These are phyloP conservation scores for Solanum medicagineum DNA, from an alignment of 257 asterid genomes.

Conservation along the genomic window DNA sequence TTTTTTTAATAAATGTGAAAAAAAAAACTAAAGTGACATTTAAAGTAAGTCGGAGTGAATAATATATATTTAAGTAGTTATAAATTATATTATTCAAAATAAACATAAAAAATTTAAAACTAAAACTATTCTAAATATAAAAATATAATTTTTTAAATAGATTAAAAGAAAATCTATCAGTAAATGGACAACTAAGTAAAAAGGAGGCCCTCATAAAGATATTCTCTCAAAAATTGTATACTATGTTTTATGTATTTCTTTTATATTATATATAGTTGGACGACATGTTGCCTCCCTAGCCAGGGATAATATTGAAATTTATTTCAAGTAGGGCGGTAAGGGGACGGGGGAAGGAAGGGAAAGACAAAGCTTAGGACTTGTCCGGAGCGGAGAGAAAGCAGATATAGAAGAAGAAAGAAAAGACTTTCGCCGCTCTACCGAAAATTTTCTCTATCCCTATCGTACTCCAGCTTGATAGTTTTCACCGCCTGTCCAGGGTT, in stretches of 20 bases:
- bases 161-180: neutral
- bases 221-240: neutral
- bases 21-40: neutral
- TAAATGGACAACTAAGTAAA: neutral
- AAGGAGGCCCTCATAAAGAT: neutral
- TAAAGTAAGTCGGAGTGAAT: neutral
- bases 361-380: too few species aligned
- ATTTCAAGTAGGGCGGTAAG: too few species aligned
- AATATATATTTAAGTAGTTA: neutral
- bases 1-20: neutral
- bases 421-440: too few species aligned
- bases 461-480: too few species aligned
- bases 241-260: neutral
- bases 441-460: too few species aligned
- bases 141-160: neutral
- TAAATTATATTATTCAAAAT: neutral
- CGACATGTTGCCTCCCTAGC: fast-evolving
- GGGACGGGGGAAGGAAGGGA: too few species aligned
- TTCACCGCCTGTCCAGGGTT: too few species aligned
- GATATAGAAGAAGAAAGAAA: too few species aligned
- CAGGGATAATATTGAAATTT: too few species aligned
- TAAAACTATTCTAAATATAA: neutral
- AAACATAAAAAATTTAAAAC: neutral
- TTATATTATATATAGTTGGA: too few species aligned
- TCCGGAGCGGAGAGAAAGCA: too few species aligned